Conservation (phyloP, 1,284 basidiomycete genomes). For the Pseudozyma flocculosa region DNA sequence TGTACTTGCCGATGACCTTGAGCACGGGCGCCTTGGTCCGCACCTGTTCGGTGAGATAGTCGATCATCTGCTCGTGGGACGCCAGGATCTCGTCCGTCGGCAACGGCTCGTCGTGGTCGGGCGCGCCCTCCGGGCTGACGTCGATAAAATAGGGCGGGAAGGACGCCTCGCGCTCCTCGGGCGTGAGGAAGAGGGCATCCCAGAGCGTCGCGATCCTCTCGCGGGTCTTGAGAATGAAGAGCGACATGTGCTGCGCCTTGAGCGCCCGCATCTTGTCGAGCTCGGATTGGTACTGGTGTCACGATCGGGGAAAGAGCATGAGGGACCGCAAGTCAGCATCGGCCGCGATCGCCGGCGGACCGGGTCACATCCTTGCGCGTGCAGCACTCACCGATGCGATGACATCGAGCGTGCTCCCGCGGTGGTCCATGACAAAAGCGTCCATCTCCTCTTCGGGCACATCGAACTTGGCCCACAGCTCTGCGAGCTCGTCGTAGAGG, state of each 20-base stretch:
- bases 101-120: slow-evolving; percentile 25
- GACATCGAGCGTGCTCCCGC: slow-evolving; percentile 74
- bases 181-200: slow-evolving; percentile 81
- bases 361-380: too few relatives aligned
- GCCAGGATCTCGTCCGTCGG: slow-evolving; percentile 65
- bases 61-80: slow-evolving; percentile 84
- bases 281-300: slow-evolving; percentile 73
- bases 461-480: slow-evolving; percentile 55
- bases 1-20: slow-evolving; percentile 78
- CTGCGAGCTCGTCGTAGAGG: slow-evolving; percentile 54
- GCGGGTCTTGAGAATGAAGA: slow-evolving; percentile 80
- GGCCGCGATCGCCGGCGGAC: too few relatives aligned
- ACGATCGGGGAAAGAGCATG: background rate
- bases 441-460: slow-evolving; percentile 56
- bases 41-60: slow-evolving; percentile 75
- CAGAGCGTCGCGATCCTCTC: slow-evolving; percentile 78
- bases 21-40: slow-evolving; percentile 75
- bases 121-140: slow-evolving; percentile 26
- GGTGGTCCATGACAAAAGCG: slow-evolving; percentile 55
- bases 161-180: slow-evolving; percentile 70
- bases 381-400: slow-evolving; percentile 63
- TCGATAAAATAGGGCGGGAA: slow-evolving; percentile 38
- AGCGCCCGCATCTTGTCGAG: slow-evolving; percentile 84
- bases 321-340: too few relatives aligned
- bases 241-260: slow-evolving; percentile 81